Conservation (phyloP, 176 grass and related monocot species). For the Bothriochloa decipiens region DNA sequence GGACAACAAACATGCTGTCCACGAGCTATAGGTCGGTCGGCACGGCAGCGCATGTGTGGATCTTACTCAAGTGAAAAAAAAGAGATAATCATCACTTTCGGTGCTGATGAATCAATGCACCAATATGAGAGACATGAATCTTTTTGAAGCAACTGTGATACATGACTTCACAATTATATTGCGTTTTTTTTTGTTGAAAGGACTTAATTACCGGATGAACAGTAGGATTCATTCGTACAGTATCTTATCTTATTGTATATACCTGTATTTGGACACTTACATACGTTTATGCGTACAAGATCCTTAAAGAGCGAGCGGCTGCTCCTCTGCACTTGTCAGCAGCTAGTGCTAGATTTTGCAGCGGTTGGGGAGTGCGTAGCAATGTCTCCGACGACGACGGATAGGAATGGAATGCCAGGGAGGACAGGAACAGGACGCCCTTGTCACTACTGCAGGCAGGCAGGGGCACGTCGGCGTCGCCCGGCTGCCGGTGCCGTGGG, state of each 20-base stretch:
- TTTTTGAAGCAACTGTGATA: too few species aligned
- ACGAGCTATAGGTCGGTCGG: neutral
- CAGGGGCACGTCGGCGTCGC: neutral
- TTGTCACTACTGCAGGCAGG: slow-evolving; percentile 21
- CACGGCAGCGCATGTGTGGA: neutral
- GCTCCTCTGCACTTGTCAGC: neutral
- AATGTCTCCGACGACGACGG: slow-evolving; percentile 2
- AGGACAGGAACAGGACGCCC: slow-evolving; percentile 15
- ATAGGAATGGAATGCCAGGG: neutral
- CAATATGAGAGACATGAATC: neutral
- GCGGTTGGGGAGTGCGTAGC: neutral
- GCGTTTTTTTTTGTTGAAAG: neutral
- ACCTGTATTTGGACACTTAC: slow-evolving; percentile 7
- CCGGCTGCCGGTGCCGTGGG: slow-evolving; percentile 20
- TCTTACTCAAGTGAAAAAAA: neutral
- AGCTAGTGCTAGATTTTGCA: neutral
- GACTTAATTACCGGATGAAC: neutral
- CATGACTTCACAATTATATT: neutral
- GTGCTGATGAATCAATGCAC: neutral
- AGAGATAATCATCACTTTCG: neutral
- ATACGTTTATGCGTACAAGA: neutral
- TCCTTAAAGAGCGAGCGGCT: neutral
- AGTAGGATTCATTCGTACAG: neutral
- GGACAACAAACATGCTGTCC: neutral
- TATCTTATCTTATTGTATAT: neutral